A percentile compares a stretch with the other conserved stretches of the same genome.
Evolutionary conservation across 2,329 filamentous ascomycete species (phyloP).

Genomic region (Epichloe glyceriae): DNA sequence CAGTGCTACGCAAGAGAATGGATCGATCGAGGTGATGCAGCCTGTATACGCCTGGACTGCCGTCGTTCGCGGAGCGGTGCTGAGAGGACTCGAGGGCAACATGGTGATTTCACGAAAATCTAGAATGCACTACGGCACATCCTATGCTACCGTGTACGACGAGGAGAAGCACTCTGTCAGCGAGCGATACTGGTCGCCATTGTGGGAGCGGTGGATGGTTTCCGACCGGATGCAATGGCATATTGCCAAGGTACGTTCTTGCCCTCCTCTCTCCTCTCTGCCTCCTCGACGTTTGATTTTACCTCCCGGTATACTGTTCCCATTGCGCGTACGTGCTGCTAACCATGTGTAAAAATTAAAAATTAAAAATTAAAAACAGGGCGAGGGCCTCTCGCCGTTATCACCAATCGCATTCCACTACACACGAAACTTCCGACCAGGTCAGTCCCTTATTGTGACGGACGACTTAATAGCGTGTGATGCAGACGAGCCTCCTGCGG

Average conservation of each 20-base stretch:
- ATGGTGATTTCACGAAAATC: constrained; percentile 66
- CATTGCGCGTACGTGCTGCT: too few species aligned
- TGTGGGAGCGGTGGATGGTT: constrained; percentile 78
- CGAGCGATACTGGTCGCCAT: constrained; percentile 65
- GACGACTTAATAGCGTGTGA: constrained; percentile 71
- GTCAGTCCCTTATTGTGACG: constrained; percentile 64
- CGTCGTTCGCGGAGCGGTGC: constrained; percentile 63
- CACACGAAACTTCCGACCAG: constrained; percentile 70
- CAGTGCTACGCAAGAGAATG: constrained; percentile 31
- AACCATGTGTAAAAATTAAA: too few species aligned
- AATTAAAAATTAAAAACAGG: constrained; percentile 27
- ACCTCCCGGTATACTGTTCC: not conserved
- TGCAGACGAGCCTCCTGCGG: constrained; percentile 48
- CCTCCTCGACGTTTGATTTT: not conserved
- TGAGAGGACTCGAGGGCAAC: constrained; percentile 63
- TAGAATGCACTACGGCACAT: constrained; percentile 67
- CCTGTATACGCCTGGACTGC: constrained; percentile 73
- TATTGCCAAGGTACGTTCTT: constrained; percentile 52
- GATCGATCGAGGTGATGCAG: constrained; percentile 66
- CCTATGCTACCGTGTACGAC: constrained; percentile 70
- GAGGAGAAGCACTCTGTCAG: constrained; percentile 58
- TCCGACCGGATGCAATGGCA: constrained; percentile 78
- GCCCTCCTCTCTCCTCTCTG: not conserved
- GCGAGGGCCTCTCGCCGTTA: constrained; percentile 60
- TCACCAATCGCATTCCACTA: constrained; percentile 72